These are phyloP conservation scores for Cyberlindnera lachancei DNA, from an alignment of 805 yeast genomes.

Conservation along the genomic window DNA sequence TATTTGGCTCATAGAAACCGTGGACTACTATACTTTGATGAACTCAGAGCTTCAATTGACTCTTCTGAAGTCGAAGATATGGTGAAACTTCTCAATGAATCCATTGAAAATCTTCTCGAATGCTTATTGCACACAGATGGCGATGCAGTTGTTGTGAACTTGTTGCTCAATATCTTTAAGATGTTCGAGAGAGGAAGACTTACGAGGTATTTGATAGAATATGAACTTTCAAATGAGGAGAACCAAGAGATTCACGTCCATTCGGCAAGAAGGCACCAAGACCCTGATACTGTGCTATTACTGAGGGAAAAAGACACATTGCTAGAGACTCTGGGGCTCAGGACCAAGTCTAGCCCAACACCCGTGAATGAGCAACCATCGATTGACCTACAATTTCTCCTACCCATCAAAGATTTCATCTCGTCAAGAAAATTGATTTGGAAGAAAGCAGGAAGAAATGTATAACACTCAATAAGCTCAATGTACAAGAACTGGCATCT, in stretches of 20 bases:
- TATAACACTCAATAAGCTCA: conserved; percentile 13
- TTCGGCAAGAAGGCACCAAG: conserved; percentile 17
- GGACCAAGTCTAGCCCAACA: no score
- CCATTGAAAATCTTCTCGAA: conserved; percentile 54
- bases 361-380: no score
- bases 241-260: conserved; percentile 29
- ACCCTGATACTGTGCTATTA: conserved; percentile 7
- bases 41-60: conserved; percentile 18
- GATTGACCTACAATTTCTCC: no score
- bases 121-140: conserved; percentile 63
- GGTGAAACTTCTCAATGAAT: conserved; percentile 18
- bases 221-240: conserved; percentile 40
- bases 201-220: conserved; percentile 52
- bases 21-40: conserved; percentile 57
- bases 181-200: conserved; percentile 42
- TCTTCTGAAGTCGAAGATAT: conserved; percentile 4
- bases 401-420: no score
- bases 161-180: conserved; percentile 43
- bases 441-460: conserved; percentile 3
- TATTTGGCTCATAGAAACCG: conserved; percentile 77
- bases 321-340: no score
- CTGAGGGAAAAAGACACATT: conserved; percentile 12
- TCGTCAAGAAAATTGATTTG: no score
- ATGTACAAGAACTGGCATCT: conserved; percentile 24
- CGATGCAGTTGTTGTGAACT: conserved; percentile 45